Evolutionary conservation across 2,329 filamentous ascomycete genomes (phyloP).

Genomic region (Trichothecium roseum): DNA sequence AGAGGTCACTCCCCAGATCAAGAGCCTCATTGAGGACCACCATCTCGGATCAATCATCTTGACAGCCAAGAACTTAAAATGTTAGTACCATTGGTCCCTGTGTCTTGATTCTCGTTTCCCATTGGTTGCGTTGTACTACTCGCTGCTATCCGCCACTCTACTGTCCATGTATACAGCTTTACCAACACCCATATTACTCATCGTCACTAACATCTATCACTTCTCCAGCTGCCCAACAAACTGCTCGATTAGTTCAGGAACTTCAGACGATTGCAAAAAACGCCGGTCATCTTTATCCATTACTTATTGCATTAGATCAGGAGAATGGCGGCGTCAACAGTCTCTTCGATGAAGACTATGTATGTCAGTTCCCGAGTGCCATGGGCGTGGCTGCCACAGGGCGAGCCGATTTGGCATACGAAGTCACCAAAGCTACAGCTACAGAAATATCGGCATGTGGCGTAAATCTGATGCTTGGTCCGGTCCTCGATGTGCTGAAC

Average conservation of each 20-base stretch:
- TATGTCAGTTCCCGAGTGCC: constrained; percentile 91
- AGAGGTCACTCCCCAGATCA: constrained; percentile 73
- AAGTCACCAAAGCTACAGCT: constrained; percentile 85
- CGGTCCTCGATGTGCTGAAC: constrained; percentile 85
- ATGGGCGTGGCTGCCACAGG: constrained; percentile 96
- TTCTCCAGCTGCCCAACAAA: constrained; percentile 73
- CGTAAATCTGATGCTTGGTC: constrained; percentile 91
- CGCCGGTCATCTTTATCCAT: constrained; percentile 78
- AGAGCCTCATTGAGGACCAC: constrained; percentile 68
- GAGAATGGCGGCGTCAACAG: constrained; percentile 98
- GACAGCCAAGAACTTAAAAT: constrained; percentile 78
- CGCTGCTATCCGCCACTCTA: neutral
- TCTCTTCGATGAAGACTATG: constrained; percentile 89
- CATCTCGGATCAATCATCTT: constrained; percentile 82
- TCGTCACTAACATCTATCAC: constrained; percentile 7
- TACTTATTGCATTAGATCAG: constrained; percentile 88
- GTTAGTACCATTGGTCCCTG: constrained; percentile 32
- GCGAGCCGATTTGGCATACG: constrained; percentile 73
- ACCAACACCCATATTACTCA: constrained; percentile 1
- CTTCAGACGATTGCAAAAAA: constrained; percentile 86
- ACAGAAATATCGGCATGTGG: constrained; percentile 88
- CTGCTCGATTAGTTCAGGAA: constrained; percentile 78
- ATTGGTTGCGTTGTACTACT: constrained; percentile 4
- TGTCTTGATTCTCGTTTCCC: constrained; percentile 2
- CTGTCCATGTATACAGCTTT: neutral